A percentile compares a stretch with the other conserved stretches of the same genome.
phyloP scores from a whole-genome alignment of 2,329 filamentous ascomycete species.

The Colletotrichum lentis region DNA sequence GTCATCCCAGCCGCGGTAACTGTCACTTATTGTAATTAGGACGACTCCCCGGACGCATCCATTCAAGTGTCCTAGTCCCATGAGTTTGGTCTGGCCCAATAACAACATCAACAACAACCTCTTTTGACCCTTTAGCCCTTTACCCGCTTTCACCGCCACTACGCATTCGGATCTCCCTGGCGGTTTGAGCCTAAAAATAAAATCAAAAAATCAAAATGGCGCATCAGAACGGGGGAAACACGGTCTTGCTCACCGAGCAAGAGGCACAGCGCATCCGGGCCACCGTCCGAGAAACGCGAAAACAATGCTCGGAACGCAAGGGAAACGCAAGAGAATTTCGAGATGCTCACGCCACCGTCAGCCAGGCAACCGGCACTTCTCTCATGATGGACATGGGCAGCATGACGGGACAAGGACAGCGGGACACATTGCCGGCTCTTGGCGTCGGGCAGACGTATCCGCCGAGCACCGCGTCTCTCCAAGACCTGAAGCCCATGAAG shows the following conservation, averaged over 20 bases:
- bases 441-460: conserved; percentile 43
- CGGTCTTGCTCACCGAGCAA: conserved; percentile 46
- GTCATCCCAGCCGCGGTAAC: neutral
- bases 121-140: neutral
- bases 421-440: conserved; percentile 44
- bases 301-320: conserved; percentile 40
- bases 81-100: too few species aligned
- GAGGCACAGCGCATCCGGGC: conserved; percentile 45
- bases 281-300: conserved; percentile 39
- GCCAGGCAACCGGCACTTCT: conserved; percentile 38
- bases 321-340: conserved; percentile 32
- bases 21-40: neutral
- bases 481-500: conserved; percentile 41
- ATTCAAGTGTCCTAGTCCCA: neutral
- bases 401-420: conserved; percentile 36
- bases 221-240: conserved; percentile 38
- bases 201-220: conserved; percentile 7
- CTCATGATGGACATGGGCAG: conserved; percentile 48
- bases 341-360: conserved; percentile 28
- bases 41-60: neutral
- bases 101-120: too few species aligned
- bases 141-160: neutral
- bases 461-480: conserved; percentile 40
- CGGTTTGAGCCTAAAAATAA: neutral
- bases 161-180: too few species aligned